These are phyloP conservation scores for Nemania abortiva DNA, from an alignment of 2,329 filamentous ascomycete genomes.

Conservation along the genomic window DNA sequence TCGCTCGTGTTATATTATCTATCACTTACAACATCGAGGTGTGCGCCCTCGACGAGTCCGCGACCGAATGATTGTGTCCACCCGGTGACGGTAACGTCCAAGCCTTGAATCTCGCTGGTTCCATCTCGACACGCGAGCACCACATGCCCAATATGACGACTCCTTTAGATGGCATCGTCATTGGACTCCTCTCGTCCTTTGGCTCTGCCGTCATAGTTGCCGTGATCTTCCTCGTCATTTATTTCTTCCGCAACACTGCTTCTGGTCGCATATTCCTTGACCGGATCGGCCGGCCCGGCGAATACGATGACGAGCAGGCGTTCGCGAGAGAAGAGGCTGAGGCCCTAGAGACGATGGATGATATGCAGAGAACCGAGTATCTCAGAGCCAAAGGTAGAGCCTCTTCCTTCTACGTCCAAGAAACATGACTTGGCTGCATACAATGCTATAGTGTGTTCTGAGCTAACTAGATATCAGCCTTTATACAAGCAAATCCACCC, in stretches of 20 bases:
- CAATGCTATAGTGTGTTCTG: neutral
- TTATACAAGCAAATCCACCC: slow-evolving; percentile 91
- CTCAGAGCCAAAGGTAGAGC: slow-evolving; percentile 88
- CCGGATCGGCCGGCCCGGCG: slow-evolving; percentile 90
- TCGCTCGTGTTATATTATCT: slow-evolving; percentile 10
- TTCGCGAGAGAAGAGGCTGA: slow-evolving; percentile 95
- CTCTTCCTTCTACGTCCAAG: slow-evolving; percentile 4
- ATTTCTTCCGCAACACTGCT: slow-evolving; percentile 92
- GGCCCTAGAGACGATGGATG: slow-evolving; percentile 95
- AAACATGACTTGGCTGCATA: slow-evolving; percentile 18
- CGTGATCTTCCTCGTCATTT: slow-evolving; percentile 82
- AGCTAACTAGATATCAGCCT: slow-evolving; percentile 68
- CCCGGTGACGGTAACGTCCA: slow-evolving; percentile 50
- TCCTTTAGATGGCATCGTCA: slow-evolving; percentile 80
- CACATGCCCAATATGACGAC: slow-evolving; percentile 44
- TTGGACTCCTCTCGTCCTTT: slow-evolving; percentile 93
- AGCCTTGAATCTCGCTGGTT: slow-evolving; percentile 27
- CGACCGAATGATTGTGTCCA: slow-evolving; percentile 48
- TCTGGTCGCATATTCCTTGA: slow-evolving; percentile 93
- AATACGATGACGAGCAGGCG: slow-evolving; percentile 97
- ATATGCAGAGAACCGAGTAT: slow-evolving; percentile 90
- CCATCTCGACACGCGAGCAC: slow-evolving; percentile 17
- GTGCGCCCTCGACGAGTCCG: slow-evolving; percentile 45
- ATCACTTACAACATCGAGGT: slow-evolving; percentile 39
- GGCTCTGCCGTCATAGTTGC: slow-evolving; percentile 89